phyloP scores from a whole-genome alignment of 805 yeast species.

The Yamadazyma laniorum region DNA sequence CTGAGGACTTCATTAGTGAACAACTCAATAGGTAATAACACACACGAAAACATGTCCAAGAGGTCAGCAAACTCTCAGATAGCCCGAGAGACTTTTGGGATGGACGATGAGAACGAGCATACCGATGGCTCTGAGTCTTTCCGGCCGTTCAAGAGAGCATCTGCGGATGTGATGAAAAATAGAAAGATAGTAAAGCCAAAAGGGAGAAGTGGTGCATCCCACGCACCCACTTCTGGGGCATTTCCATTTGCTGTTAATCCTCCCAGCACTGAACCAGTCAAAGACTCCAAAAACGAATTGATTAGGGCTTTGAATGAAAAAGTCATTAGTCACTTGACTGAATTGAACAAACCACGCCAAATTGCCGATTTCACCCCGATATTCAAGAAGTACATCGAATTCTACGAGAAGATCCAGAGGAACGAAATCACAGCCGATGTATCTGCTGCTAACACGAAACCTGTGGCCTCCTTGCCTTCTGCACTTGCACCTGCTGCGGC shows the following conservation, averaged over 20 bases:
- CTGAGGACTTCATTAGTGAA: no score
- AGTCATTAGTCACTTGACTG: slow-evolving; percentile 49
- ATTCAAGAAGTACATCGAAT: slow-evolving; percentile 58
- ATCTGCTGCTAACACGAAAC: slow-evolving; percentile 1
- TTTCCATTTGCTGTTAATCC: background rate
- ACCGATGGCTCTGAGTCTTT: slow-evolving; percentile 13
- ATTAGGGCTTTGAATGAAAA: slow-evolving; percentile 65
- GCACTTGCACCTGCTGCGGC: background rate
- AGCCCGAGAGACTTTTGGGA: slow-evolving; percentile 44
- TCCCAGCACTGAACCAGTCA: background rate
- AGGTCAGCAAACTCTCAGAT: slow-evolving; percentile 68
- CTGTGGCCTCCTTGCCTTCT: slow-evolving; percentile 1
- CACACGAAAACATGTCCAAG: slow-evolving; percentile 62
- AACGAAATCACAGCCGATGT: slow-evolving; percentile 1
- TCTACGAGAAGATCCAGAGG: slow-evolving; percentile 29
- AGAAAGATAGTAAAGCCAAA: slow-evolving; percentile 69
- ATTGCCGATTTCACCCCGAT: slow-evolving; percentile 55
- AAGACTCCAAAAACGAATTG: slow-evolving; percentile 38
- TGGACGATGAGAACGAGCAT: slow-evolving; percentile 14
- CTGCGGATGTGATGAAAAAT: slow-evolving; percentile 59
- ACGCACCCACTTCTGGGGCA: slow-evolving; percentile 2
- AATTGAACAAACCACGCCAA: slow-evolving; percentile 42
- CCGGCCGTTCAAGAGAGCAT: slow-evolving; percentile 44
- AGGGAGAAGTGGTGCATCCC: slow-evolving; percentile 16
- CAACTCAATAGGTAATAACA: no score